Evolutionary conservation across 73 alveolate species (phyloP).

Genomic region (Paramecium sexaurelia): DNA sequence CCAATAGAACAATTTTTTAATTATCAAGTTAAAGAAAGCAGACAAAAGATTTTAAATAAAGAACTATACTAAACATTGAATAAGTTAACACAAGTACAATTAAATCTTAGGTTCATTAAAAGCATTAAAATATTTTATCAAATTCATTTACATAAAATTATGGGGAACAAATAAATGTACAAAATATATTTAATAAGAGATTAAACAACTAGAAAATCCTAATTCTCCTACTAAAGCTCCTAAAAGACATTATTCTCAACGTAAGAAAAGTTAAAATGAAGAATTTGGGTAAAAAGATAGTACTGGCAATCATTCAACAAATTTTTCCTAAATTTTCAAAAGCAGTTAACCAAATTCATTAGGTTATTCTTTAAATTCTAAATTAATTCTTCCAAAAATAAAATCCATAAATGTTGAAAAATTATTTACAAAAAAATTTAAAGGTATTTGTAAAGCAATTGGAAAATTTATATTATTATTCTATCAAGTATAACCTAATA

Average conservation of each 20-base stretch:
- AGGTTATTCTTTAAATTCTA: not conserved
- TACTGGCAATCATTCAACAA: not conserved
- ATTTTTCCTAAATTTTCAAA: not conserved
- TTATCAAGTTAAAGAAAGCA: not conserved
- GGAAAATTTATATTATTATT: not conserved
- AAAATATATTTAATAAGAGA: not conserved
- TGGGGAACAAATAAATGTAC: not conserved
- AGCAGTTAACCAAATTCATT: not conserved
- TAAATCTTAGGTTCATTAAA: not conserved
- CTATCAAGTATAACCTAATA: not conserved
- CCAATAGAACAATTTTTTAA: not conserved
- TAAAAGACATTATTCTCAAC: not conserved
- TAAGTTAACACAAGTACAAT: not conserved
- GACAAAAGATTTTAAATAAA: not conserved
- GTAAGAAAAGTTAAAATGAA: not conserved
- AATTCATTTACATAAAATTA: not conserved
- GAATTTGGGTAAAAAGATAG: not conserved
- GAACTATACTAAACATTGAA: not conserved
- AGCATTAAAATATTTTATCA: not conserved
- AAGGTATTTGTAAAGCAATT: not conserved
- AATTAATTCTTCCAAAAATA: not conserved
- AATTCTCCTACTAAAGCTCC: not conserved
- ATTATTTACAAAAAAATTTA: not conserved
- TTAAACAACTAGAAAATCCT: not conserved
- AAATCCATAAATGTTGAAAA: not conserved